phyloP scores from a whole-genome alignment of 768 basidiomycete genomes.

The Tylopilus subfusipes region DNA sequence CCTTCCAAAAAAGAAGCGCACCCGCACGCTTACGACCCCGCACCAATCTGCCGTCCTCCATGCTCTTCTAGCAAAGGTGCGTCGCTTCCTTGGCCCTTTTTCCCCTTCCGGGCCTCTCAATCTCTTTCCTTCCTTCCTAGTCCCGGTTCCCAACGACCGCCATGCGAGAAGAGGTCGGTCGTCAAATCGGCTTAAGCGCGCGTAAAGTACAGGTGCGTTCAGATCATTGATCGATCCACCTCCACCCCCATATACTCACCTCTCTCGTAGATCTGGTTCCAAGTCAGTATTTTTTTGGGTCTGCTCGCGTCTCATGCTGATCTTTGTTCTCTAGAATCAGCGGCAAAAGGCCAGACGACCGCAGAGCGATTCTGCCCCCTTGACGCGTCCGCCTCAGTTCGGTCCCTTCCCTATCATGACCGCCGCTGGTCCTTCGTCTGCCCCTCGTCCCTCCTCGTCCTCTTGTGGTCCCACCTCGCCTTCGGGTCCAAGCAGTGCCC shows the following conservation, averaged over 20 bases:
- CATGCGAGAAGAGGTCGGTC: constrained; percentile 84
- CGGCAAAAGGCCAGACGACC: constrained; percentile 83
- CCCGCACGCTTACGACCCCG: constrained; percentile 82
- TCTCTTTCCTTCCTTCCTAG: constrained; percentile 35
- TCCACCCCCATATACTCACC: constrained; percentile 10
- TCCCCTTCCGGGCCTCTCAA: neutral
- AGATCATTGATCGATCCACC: constrained; percentile 2
- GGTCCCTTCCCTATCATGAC: constrained; percentile 54
- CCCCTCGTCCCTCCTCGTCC: constrained; percentile 13
- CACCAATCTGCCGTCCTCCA: constrained; percentile 88
- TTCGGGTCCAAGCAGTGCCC: constrained; percentile 12
- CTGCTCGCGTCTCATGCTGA: neutral
- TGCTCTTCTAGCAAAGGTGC: constrained; percentile 80
- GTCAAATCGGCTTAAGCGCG: constrained; percentile 83
- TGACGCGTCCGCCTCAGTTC: constrained; percentile 57
- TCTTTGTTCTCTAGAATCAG: constrained; percentile 59
- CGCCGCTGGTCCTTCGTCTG: constrained; percentile 28
- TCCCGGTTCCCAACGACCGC: constrained; percentile 88
- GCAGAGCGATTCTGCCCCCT: constrained; percentile 53
- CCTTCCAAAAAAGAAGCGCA: constrained; percentile 60
- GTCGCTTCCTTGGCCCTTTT: neutral
- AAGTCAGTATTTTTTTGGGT: constrained; percentile 41
- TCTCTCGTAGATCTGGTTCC: constrained; percentile 76
- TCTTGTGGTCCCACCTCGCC: constrained; percentile 2
- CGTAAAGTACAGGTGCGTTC: constrained; percentile 81